Base-by-base conservation (phyloP, 495 filamentous ascomycete species). In the Emericellopsis terricola region DNA sequence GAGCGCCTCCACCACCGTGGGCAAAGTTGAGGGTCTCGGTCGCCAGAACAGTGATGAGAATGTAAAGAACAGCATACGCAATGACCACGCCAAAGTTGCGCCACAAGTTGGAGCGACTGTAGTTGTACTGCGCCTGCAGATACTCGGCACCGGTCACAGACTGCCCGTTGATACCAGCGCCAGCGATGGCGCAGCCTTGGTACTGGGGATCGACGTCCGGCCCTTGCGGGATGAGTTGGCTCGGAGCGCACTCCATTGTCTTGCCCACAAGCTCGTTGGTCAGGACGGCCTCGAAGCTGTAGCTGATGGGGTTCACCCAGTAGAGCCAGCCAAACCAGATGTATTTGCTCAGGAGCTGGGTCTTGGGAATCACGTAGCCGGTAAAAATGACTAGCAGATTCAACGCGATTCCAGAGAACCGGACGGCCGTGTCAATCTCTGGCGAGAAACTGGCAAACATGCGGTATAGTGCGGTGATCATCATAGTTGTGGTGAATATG, bases 251-350 rank as follows among this genome's bases (percentile, higher is more conserved):
- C 11, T 54, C 44, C 14, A 65, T 57, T 32, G 63, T 71, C 8
- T 56, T 45, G 36, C 54, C 60, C 43, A 71, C 59, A 38, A 82
- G 76, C 41, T 85, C 78, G 23, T 26, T 26, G 23, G 23, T 6
- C 23, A 82, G 62, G 19, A 76, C 40, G 1, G 57, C 69, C 50
- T 79, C 81, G 38, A 82, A 85, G 0, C 68, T 65, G 43, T 86
- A 92, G 26, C 70, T 60, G 4, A 87, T 55, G 0, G 82, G 83
- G 37, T 87, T 80, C 36, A 87, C 63, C 56, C 69, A 77, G n/a
- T 65, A 66, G 1, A 87, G 53, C 82, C 81, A 89, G 15, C 64
- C 68, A 19, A 84, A 69, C 76, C 78, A 86, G 0, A 76, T 76
- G 40, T 73, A 62, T 6, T 26, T 11, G 6, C 23, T 26, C 6